A percentile compares a stretch with the other conserved stretches of the same genome.
Conservation (phyloP, 306 rosid genomes). For the Cyclanthera cordifolia region DNA sequence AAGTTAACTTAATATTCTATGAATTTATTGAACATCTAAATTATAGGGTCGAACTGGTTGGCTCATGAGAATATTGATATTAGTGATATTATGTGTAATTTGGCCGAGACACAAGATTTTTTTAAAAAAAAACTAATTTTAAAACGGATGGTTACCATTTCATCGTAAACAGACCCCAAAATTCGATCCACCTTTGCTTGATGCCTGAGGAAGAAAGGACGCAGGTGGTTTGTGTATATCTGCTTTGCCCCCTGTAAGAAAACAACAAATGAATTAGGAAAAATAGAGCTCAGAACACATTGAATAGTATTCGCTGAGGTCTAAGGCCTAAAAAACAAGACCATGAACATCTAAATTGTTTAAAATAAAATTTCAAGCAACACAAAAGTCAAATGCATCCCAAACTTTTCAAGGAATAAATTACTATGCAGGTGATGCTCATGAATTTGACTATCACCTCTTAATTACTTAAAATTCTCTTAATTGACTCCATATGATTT, state of each 20-base stretch:
- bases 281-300: not conserved
- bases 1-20: too few species aligned
- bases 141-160: constrained; percentile 75
- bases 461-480: not conserved
- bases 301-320: not conserved
- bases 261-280: not conserved
- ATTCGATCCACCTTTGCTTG: constrained; percentile 51
- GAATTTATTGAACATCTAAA: too few species aligned
- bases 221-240: constrained; percentile 50
- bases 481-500: too few species aligned
- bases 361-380: not conserved
- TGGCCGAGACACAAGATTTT: too few species aligned
- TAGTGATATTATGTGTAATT: too few species aligned
- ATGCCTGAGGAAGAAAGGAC: constrained; percentile 66
- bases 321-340: too few species aligned
- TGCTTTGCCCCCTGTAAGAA: constrained; percentile 59
- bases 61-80: too few species aligned
- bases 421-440: too few species aligned
- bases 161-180: constrained; percentile 44
- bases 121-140: too few species aligned
- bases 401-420: too few species aligned
- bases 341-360: not conserved
- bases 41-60: too few species aligned
- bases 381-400: not conserved
- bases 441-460: too few species aligned